Conservation (phyloP, 345 rosid genomes). For the Theobroma cacao region DNA sequence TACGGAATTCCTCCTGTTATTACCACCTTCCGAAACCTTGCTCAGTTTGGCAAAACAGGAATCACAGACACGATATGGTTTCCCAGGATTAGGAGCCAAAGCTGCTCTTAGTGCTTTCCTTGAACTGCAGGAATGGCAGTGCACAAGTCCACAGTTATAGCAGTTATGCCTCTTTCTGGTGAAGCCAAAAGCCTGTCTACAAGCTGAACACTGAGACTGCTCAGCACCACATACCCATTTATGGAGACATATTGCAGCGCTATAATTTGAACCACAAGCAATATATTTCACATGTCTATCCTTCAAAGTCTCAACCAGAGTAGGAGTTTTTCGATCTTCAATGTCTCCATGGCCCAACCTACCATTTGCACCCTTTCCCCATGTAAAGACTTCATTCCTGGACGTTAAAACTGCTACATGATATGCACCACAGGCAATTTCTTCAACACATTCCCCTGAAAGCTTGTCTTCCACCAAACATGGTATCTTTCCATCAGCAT, state of each 20-base stretch:
- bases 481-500: conserved; percentile 79
- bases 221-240: conserved; percentile 92
- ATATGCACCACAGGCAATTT: conserved; percentile 88
- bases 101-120: conserved; percentile 81
- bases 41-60: conserved; percentile 72
- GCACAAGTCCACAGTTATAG: conserved; percentile 96
- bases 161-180: conserved; percentile 93
- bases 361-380: conserved; percentile 99
- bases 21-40: conserved; percentile 62
- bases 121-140: conserved; percentile 94
- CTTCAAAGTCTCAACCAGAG: conserved; percentile 78
- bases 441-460: conserved; percentile 67
- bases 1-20: conserved; percentile 50
- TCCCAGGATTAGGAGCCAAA: conserved; percentile 80
- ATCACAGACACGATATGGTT: conserved; percentile 92
- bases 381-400: conserved; percentile 79
- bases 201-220: conserved; percentile 90
- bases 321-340: conserved; percentile 80
- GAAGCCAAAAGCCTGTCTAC: conserved; percentile 91
- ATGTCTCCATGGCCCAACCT: conserved; percentile 92
- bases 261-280: conserved; percentile 88
- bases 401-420: conserved; percentile 83
- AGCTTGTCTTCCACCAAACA: conserved; percentile 71
- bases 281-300: conserved; percentile 80
- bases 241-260: conserved; percentile 87